Conservation (phyloP, 2,329 filamentous ascomycete genomes). For the Pseudocercospora eumusae region DNA sequence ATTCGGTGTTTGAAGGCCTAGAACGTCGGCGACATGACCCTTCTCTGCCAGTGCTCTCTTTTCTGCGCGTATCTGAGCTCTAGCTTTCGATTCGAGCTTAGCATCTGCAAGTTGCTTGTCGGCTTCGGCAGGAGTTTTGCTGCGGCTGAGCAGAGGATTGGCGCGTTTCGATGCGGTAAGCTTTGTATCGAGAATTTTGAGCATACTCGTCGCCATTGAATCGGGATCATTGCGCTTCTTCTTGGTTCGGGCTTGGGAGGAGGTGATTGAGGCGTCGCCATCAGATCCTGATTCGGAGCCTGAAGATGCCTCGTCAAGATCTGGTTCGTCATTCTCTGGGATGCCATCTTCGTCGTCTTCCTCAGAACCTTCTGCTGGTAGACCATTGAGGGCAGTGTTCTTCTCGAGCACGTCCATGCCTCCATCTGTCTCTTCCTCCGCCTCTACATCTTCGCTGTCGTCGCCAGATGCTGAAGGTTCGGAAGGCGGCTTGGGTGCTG, state of each 20-base stretch:
- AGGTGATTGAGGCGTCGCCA: slow-evolving; percentile 38
- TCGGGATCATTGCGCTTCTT: slow-evolving; percentile 89
- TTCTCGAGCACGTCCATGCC: slow-evolving; percentile 24
- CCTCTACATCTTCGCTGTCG: slow-evolving; percentile 19
- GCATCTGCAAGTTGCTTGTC: slow-evolving; percentile 72
- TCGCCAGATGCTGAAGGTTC: slow-evolving; percentile 14
- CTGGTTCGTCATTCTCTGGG: slow-evolving; percentile 45
- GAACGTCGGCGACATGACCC: slow-evolving; percentile 82
- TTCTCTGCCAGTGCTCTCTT: slow-evolving; percentile 78
- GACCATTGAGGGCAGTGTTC: slow-evolving; percentile 27
- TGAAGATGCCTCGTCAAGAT: slow-evolving; percentile 19
- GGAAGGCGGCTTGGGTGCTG: slow-evolving; percentile 12
- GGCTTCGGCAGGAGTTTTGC: slow-evolving; percentile 70
- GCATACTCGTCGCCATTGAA: slow-evolving; percentile 89
- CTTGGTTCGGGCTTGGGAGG: slow-evolving; percentile 46
- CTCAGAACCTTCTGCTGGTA: slow-evolving; percentile 22
- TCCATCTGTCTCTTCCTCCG: slow-evolving; percentile 20
- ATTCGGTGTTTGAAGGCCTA: slow-evolving; percentile 61
- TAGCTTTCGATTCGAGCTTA: slow-evolving; percentile 79
- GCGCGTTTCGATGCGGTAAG: slow-evolving; percentile 76
- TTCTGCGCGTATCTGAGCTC: slow-evolving; percentile 75
- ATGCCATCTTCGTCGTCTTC: slow-evolving; percentile 43
- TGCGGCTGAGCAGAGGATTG: slow-evolving; percentile 90
- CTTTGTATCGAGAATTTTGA: slow-evolving; percentile 89
- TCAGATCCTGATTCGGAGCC: slow-evolving; percentile 30